Conservation (phyloP, 164 flowering plant genomes). For the Stephania yunnanensis region DNA sequence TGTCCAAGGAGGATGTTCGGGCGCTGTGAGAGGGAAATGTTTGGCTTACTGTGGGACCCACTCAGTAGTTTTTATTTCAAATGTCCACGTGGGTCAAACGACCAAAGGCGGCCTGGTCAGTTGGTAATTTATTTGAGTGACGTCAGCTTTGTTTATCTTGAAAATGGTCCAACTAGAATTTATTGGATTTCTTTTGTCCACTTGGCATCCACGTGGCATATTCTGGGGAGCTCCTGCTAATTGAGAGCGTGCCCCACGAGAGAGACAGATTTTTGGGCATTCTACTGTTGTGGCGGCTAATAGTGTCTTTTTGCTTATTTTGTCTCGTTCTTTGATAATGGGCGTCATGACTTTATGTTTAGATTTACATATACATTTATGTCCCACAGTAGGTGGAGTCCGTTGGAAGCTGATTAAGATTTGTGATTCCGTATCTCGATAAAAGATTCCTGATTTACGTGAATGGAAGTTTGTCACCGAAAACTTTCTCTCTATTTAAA, state of each 20-base stretch:
- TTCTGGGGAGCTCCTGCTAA: not conserved
- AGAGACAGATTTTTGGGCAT: not conserved
- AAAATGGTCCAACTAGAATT: not conserved
- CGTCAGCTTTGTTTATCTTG: slow-evolving; percentile 15
- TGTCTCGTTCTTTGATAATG: not conserved
- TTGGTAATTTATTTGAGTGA: slow-evolving; percentile 14
- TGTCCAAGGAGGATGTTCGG: slow-evolving; percentile 11
- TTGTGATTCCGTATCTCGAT: too few species aligned
- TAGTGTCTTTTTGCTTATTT: not conserved
- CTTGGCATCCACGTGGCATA: not conserved
- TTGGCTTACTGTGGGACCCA: not conserved
- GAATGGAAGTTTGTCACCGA: too few species aligned
- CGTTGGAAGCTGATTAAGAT: too few species aligned
- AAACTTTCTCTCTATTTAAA: too few species aligned
- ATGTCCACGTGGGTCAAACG: slow-evolving; percentile 37
- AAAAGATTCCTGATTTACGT: too few species aligned
- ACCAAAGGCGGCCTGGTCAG: slow-evolving; percentile 24
- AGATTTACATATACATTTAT: too few species aligned
- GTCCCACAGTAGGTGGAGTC: too few species aligned
- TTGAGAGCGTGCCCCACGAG: not conserved
- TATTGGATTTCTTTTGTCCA: not conserved
- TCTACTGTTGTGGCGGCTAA: not conserved
- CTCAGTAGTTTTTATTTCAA: not conserved
- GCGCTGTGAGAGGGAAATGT: not conserved
- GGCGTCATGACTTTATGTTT: too few species aligned